Conservation (phyloP, 495 filamentous ascomycete species). For the Talaromyces adpressus region DNA sequence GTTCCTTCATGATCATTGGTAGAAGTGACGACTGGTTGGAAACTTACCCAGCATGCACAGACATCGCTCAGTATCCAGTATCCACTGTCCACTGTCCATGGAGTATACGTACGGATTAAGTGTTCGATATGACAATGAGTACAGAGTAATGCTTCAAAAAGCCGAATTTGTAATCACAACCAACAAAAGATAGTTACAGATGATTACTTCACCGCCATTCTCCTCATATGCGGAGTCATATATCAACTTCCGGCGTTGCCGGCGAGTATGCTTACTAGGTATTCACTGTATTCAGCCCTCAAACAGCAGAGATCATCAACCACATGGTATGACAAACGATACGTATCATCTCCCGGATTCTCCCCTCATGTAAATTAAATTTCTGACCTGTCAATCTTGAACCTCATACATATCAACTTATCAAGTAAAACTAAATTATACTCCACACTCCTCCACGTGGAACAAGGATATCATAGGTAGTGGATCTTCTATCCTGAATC, state of each 20-base stretch:
- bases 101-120: neutral
- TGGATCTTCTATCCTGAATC: neutral
- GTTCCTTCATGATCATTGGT: neutral
- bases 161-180: neutral
- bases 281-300: neutral
- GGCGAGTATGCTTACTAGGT: neutral
- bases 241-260: neutral
- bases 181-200: neutral
- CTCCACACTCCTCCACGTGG: neutral
- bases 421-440: neutral
- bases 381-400: neutral
- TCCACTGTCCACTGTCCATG: neutral
- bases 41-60: neutral
- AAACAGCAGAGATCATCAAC: neutral
- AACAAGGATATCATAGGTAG: neutral
- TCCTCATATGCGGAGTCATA: neutral
- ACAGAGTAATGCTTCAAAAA: neutral
- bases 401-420: neutral
- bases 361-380: neutral
- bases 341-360: neutral
- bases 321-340: constrained; percentile 1
- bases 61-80: neutral
- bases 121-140: neutral
- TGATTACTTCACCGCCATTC: constrained; percentile 2
- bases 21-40: neutral